phyloP scores from a whole-genome alignment of 805 yeast genomes.

The Sugiyamaella qingdaonensis region DNA sequence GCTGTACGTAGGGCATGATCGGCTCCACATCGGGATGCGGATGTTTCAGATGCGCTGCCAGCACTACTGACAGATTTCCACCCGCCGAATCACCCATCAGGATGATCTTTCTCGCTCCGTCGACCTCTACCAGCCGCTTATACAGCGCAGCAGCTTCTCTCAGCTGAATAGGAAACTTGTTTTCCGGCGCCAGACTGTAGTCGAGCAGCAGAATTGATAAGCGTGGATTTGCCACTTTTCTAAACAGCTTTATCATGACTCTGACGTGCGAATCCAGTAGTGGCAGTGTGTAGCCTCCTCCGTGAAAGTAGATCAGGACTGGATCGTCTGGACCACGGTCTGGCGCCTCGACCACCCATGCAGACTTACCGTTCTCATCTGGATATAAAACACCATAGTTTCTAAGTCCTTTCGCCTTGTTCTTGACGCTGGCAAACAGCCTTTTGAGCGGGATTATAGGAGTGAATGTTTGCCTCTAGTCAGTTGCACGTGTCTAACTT shows the following conservation, averaged over 20 bases:
- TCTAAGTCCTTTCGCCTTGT: not conserved
- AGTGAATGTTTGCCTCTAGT: not conserved
- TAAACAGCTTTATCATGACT: conserved; percentile 8
- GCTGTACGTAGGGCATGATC: conserved; percentile 4
- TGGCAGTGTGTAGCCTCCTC: conserved; percentile 18
- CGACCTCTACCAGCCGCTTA: conserved; percentile 11
- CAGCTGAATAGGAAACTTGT: conserved; percentile 11
- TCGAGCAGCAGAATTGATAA: conserved; percentile 15
- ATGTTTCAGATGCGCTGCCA: conserved; percentile 12
- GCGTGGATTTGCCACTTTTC: conserved; percentile 7
- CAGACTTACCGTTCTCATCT: not conserved
- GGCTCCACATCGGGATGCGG: conserved; percentile 5
- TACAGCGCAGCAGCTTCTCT: conserved; percentile 12
- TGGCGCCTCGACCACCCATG: conserved; percentile 16
- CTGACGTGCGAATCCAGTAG: conserved; percentile 1
- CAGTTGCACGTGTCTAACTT: too few relatives aligned
- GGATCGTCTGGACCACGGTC: conserved; percentile 17
- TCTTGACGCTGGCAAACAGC: not conserved
- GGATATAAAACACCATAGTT: conserved; percentile 1
- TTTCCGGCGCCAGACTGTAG: conserved; percentile 13
- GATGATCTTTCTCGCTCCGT: conserved; percentile 11
- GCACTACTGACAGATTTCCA: conserved; percentile 13
- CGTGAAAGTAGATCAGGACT: conserved; percentile 17
- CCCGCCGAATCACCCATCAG: conserved; percentile 19
- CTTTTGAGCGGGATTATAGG: conserved; percentile 1